These are phyloP conservation scores for Citropsis articulata DNA, from an alignment of 345 rosid species.

Conservation along the genomic window DNA sequence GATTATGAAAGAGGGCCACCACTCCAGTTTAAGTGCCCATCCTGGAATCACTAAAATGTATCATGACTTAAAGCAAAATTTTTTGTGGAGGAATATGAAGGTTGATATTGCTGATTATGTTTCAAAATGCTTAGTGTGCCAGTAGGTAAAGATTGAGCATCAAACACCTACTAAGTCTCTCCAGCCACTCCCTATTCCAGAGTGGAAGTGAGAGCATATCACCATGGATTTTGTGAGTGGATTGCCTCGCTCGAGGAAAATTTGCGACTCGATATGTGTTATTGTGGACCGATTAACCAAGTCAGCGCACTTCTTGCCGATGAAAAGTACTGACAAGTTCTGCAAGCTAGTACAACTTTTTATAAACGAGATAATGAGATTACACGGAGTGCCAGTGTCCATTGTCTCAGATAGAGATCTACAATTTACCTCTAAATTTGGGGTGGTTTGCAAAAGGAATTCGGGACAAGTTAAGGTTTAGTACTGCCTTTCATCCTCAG, in stretches of 20 bases:
- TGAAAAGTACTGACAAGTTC: neutral
- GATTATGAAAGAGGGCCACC: neutral
- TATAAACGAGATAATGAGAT: neutral
- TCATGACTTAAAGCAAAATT: neutral
- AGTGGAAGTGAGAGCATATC: neutral
- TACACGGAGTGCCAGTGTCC: neutral
- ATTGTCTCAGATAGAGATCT: neutral
- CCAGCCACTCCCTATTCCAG: neutral
- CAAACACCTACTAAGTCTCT: neutral
- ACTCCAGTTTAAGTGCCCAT: neutral
- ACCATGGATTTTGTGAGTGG: neutral
- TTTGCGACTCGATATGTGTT: neutral
- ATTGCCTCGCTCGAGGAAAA: neutral
- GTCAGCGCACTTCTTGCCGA: neutral
- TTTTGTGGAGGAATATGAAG: neutral
- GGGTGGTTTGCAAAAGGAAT: neutral
- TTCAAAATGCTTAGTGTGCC: neutral
- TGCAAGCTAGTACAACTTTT: neutral
- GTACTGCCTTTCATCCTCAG: neutral
- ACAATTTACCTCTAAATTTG: neutral
- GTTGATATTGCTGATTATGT: neutral
- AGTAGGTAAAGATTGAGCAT: neutral
- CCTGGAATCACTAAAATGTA: neutral
- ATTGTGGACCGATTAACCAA: neutral
- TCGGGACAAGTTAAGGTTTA: neutral